These are phyloP conservation scores for Linnemannia hyalina DNA, from an alignment of 192 early-diverging fungal genomes.

Conservation along the genomic window DNA sequence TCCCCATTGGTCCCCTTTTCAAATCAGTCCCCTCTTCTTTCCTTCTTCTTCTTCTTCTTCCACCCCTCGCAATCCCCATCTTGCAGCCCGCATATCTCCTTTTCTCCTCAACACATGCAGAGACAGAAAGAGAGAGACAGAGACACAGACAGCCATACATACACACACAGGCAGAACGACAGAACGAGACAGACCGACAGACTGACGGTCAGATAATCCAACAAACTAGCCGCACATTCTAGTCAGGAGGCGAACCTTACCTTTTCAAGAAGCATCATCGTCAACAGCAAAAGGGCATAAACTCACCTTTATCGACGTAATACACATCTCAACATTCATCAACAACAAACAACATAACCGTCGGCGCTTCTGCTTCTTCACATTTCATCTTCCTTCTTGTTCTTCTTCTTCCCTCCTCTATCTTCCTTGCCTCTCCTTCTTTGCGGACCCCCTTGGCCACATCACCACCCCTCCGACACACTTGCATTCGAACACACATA, in stretches of 20 bases:
- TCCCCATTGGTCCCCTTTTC: background rate
- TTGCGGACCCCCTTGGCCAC: slow-evolving; percentile 5
- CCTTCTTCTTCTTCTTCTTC: background rate
- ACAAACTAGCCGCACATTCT: background rate
- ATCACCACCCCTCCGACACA: background rate
- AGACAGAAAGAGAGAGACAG: background rate
- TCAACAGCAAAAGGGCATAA: background rate
- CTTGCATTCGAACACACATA: background rate
- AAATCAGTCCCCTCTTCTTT: background rate
- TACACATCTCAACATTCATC: background rate
- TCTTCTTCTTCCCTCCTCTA: background rate
- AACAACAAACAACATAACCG: background rate
- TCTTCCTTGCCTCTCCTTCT: background rate
- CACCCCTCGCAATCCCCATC: background rate
- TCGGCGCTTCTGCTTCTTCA: background rate
- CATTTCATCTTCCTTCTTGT: background rate
- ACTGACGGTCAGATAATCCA: background rate
- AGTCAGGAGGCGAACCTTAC: background rate
- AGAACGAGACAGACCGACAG: background rate
- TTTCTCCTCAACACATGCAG: background rate
- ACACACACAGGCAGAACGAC: background rate
- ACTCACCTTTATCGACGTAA: background rate
- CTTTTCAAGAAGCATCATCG: background rate
- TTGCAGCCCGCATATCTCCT: background rate
- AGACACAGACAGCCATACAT: background rate